Percentiles rank a stretch among this genome's conserved stretches.
These are phyloP conservation scores for Achaetomiella virescens DNA, from an alignment of 495 filamentous ascomycete genomes.

Conservation along the genomic window DNA sequence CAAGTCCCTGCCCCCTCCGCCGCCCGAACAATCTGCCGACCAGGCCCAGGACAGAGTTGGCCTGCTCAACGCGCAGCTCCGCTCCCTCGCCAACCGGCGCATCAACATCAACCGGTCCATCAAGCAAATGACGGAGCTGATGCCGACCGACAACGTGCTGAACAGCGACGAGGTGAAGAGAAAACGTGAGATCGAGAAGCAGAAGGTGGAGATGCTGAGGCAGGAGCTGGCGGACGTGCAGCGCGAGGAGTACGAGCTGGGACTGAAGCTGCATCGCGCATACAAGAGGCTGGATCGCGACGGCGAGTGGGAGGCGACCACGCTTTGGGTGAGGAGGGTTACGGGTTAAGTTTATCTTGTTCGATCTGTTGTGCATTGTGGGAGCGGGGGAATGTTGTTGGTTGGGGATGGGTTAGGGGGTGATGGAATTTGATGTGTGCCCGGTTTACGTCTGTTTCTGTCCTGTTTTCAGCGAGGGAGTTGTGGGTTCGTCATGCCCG, in stretches of 20 bases:
- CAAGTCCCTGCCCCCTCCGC: constrained; percentile 54
- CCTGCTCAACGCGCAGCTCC: constrained; percentile 59
- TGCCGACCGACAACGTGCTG: constrained; percentile 48
- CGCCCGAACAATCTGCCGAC: constrained; percentile 47
- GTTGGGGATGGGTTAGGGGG: background rate
- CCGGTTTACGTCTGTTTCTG: background rate
- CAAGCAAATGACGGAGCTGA: constrained; percentile 61
- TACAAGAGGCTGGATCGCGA: constrained; percentile 68
- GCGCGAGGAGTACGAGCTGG: constrained; percentile 78
- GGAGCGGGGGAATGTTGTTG: background rate
- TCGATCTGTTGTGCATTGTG: no score
- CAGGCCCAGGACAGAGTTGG: constrained; percentile 55
- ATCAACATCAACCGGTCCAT: constrained; percentile 66
- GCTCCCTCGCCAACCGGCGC: constrained; percentile 58
- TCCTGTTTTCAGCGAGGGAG: background rate
- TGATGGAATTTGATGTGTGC: background rate
- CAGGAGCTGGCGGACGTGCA: constrained; percentile 72
- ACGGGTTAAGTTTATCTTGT: no score
- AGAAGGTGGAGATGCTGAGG: constrained; percentile 61
- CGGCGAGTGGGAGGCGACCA: constrained; percentile 57
- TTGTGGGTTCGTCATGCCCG: background rate
- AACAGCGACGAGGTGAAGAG: constrained; percentile 38
- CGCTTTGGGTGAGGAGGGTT: constrained; percentile 75
- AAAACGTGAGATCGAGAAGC: constrained; percentile 62
- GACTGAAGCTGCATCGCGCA: constrained; percentile 72